phyloP scores from a whole-genome alignment of 2,329 filamentous ascomycete species.

The Neonectria coccinea region DNA sequence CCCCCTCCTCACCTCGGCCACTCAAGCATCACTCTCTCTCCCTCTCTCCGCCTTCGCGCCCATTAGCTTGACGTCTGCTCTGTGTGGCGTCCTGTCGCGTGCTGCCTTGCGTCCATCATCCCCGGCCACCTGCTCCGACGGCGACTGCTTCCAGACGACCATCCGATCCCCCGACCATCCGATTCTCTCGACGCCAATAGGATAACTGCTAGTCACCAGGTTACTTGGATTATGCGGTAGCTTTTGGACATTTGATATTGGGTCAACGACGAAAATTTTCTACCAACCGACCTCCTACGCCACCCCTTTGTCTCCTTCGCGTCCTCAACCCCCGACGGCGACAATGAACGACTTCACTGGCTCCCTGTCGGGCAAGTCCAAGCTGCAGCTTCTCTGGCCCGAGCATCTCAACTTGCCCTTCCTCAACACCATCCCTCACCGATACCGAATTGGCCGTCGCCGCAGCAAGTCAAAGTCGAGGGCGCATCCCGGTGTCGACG shows the following conservation, averaged over 20 bases:
- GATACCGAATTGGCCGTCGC: slow-evolving; percentile 54
- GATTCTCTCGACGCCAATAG: slow-evolving; percentile 27
- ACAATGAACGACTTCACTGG: slow-evolving; percentile 56
- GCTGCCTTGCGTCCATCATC: slow-evolving; percentile 29
- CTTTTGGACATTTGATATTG: slow-evolving; percentile 51
- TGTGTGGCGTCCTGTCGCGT: slow-evolving; percentile 46
- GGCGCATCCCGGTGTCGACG: slow-evolving; percentile 57
- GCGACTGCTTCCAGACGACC: slow-evolving; percentile 42
- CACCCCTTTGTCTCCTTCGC: slow-evolving; percentile 22
- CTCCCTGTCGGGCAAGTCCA: slow-evolving; percentile 55
- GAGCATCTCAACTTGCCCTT: slow-evolving; percentile 57
- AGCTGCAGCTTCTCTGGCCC: slow-evolving; percentile 55
- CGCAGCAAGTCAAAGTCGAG: slow-evolving; percentile 56
- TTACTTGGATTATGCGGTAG: slow-evolving; percentile 52
- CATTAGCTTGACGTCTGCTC: slow-evolving; percentile 29
- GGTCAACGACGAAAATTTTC: slow-evolving; percentile 40
- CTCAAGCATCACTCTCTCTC: slow-evolving; percentile 35
- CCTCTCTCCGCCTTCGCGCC: slow-evolving; percentile 25
- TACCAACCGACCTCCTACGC: slow-evolving; percentile 30
- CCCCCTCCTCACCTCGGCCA: slow-evolving; percentile 35
- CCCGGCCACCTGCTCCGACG: slow-evolving; percentile 28
- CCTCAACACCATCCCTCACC: slow-evolving; percentile 56
- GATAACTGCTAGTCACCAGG: slow-evolving; percentile 37
- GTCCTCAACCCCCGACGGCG: slow-evolving; percentile 25
- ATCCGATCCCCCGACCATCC: slow-evolving; percentile 29